Percentiles rank a stretch among this genome's conserved stretches.
These are phyloP conservation scores for Mycena vulgaris DNA, from an alignment of 768 basidiomycete species.

Conservation along the genomic window DNA sequence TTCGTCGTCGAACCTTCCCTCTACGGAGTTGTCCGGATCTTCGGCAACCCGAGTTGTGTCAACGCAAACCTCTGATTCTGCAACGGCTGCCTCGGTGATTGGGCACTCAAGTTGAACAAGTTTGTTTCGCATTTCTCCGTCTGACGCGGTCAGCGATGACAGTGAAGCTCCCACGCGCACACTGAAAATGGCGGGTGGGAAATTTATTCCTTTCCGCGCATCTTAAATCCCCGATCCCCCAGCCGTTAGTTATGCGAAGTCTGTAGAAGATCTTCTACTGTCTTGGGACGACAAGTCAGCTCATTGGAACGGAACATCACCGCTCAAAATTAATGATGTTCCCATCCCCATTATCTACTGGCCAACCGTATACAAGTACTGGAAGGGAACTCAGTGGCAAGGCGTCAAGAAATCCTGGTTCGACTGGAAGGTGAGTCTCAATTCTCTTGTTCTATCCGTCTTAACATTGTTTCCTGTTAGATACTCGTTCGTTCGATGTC, in stretches of 20 bases:
- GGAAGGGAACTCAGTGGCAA: slow-evolving; percentile 41
- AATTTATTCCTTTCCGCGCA: slow-evolving; percentile 31
- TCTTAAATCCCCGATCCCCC: slow-evolving; percentile 43
- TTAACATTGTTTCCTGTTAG: not conserved
- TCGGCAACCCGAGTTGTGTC: too few species aligned
- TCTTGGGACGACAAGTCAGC: slow-evolving; percentile 48
- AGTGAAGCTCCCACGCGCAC: slow-evolving; percentile 1
- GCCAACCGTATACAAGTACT: not conserved
- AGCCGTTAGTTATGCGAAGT: slow-evolving; percentile 39
- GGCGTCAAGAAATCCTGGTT: slow-evolving; percentile 43
- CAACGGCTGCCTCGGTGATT: too few species aligned
- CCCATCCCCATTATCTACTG: slow-evolving; percentile 4
- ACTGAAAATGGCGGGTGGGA: not conserved
- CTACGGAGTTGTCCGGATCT: too few species aligned
- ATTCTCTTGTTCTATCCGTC: not conserved
- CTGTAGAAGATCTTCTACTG: slow-evolving; percentile 35
- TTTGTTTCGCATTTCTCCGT: not conserved
- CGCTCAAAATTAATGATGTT: slow-evolving; percentile 39
- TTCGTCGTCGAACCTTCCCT: not conserved
- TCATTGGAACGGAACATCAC: slow-evolving; percentile 40
- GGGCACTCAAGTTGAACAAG: too few species aligned
- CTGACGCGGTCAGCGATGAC: not conserved
- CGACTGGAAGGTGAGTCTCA: slow-evolving; percentile 43
- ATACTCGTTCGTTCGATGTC: slow-evolving; percentile 4
- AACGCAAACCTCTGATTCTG: too few species aligned